These are phyloP conservation scores for Ophiostoma piceae DNA, from an alignment of 2,329 filamentous ascomycete species.

Conservation along the genomic window DNA sequence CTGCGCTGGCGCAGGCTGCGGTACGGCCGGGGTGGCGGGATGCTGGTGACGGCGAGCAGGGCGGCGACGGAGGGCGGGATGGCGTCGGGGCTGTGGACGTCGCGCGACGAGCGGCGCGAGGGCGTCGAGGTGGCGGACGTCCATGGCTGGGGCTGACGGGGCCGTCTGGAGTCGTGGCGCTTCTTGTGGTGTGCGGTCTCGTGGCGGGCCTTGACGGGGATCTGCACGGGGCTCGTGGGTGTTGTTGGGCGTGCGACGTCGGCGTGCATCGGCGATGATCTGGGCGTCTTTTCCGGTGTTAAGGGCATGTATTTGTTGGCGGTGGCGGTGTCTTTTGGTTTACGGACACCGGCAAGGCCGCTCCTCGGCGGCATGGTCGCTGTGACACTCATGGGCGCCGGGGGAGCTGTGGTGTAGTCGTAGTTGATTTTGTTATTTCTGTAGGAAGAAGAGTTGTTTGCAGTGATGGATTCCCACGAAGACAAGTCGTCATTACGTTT, in stretches of 20 bases:
- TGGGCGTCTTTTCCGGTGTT: slow-evolving; percentile 7
- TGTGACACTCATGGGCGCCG: slow-evolving; percentile 13
- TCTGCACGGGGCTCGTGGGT: slow-evolving; percentile 51
- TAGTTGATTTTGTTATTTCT: too few relatives aligned
- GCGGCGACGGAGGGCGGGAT: slow-evolving; percentile 57
- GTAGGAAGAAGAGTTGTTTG: not conserved
- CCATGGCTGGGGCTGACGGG: slow-evolving; percentile 11
- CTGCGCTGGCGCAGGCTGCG: slow-evolving; percentile 1
- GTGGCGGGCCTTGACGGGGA: slow-evolving; percentile 43
- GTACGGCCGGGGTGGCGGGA: slow-evolving; percentile 44
- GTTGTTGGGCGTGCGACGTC: slow-evolving; percentile 33
- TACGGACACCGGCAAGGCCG: not conserved
- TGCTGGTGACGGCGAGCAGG: slow-evolving; percentile 57
- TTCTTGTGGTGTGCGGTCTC: slow-evolving; percentile 30
- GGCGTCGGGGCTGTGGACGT: slow-evolving; percentile 48
- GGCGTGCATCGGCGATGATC: slow-evolving; percentile 17
- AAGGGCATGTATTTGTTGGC: not conserved
- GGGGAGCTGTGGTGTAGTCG: not conserved
- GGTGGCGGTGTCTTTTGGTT: not conserved
- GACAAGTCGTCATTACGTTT: slow-evolving; percentile 7
- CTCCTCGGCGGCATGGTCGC: not conserved
- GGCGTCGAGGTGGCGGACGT: not conserved
- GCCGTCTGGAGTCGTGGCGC: slow-evolving; percentile 20
- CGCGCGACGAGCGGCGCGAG: slow-evolving; percentile 28
- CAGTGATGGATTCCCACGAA: not conserved